A percentile compares a stretch with the other conserved stretches of the same genome.
Evolutionary conservation across 805 yeast species (phyloP).

Genomic region (Cyberlindnera sargentensis): DNA sequence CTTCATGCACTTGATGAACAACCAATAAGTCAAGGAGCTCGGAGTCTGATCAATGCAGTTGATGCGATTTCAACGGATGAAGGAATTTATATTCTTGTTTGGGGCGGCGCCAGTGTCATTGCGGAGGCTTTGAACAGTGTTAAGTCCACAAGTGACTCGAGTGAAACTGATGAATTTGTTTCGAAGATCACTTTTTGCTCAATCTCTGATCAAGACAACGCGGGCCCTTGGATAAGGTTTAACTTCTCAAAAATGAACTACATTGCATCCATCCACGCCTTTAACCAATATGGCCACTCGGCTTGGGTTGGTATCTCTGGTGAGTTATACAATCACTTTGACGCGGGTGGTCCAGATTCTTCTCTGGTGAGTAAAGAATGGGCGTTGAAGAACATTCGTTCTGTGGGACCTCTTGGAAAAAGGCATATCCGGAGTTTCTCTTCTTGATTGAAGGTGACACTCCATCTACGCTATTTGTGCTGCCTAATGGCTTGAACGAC

Average conservation of each 20-base stretch:
- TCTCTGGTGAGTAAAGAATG: conserved; percentile 22
- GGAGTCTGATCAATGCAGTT: conserved; percentile 18
- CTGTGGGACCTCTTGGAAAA: conserved; percentile 24
- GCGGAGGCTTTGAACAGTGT: conserved; percentile 27
- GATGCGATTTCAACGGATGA: conserved; percentile 16
- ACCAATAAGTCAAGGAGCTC: conserved; percentile 22
- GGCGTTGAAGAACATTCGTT: conserved; percentile 17
- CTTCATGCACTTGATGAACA: conserved; percentile 13
- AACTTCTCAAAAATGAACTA: conserved; percentile 22
- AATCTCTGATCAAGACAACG: conserved; percentile 29
- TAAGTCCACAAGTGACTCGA: conserved; percentile 9
- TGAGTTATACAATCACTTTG: conserved; percentile 18
- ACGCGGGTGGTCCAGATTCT: conserved; percentile 24
- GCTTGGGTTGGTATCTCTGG: conserved; percentile 29
- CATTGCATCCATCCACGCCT: conserved; percentile 24
- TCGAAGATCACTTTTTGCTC: conserved; percentile 21
- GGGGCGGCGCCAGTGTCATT: conserved; percentile 28
- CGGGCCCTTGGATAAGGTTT: conserved; percentile 27
- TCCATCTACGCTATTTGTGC: conserved; percentile 21
- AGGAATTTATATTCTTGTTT: conserved; percentile 19
- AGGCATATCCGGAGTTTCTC: conserved; percentile 19
- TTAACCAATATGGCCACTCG: conserved; percentile 24
- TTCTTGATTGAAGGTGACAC: conserved; percentile 29
- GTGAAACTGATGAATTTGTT: conserved; percentile 11
- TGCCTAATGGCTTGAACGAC: conserved; percentile 27